Evolutionary conservation across 306 rosid genomes (phyloP), one percentile per base, ranked within the genome.

Genomic region (Benincasa hispida): DNA sequence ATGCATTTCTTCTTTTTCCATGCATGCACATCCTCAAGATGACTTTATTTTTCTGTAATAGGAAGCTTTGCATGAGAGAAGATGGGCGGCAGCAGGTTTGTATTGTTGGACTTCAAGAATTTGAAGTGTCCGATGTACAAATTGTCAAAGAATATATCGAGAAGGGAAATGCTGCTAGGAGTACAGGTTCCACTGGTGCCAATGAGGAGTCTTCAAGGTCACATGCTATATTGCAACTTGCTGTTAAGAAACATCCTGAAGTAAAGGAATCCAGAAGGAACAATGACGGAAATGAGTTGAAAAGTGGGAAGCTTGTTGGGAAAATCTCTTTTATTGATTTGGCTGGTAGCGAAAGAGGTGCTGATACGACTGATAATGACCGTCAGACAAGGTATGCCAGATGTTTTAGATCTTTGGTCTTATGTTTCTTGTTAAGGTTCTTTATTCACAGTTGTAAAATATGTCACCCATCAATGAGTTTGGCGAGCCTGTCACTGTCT

Each of bases 281-380:
- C 83, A 85, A 77, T 82, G 98, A 95, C 68, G 96, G 76, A 76
- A 89, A 95, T 88, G 99, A 95, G 78, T 81, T 89, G 78, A 89
- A 84, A 86, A 76, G 69, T 82, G 98, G 92, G 82, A 95, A 87
- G 87, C 88, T 92, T 83, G 96, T 95, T 79, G 99, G 99, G 78
- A 95, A 95, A 81, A 84, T 95, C 81, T 95, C 99, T 77, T 95
- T 95, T 79, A 95, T 95, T 77, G 98, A 95, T 89, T 96, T 95
- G 77, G 99, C 99, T 76, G 99, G 99, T 56, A 95, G 98, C 82
- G 99, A 95, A 90, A 91, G 99, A 85, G 99, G 99, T 55, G 99
- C 99, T 41, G 99, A 92, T 91, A 95, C 99, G 65, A 95, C 99
- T 69, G 99, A 95, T 81, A 92, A 95, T 84, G 99, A 95, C 77